Evolutionary conservation across 257 asterid species (phyloP), one percentile per base, ranked within the genome.

Genomic region (Solanum chiquidenum): DNA sequence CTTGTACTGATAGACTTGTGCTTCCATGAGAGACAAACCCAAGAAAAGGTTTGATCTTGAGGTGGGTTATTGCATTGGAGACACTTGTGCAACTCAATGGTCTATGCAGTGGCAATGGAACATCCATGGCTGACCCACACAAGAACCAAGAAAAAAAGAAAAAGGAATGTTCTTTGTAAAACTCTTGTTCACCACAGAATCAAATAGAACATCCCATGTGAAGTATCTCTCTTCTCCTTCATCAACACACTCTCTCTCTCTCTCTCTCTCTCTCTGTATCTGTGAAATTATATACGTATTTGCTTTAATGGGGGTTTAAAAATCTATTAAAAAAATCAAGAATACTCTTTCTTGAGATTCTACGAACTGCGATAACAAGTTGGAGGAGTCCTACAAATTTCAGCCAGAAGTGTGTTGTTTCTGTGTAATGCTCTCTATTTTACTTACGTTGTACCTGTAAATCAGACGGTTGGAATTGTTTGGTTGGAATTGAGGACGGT

Each of bases 11-110:
- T 49, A 87, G 75, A 86, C 76, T 58, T 23, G 94, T 80, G 89
- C 86, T 87, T 91, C 95, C 95, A 90, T 85, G 94, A 85, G 96
- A 95, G 55, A 86, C 76, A 87, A 95, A 91, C 27, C 98, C 96
- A 33, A 91, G 29, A 88, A 93, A 92, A 69, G 97, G 93, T 88
- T 91, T 93, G 89, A 92, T 92, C 95, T 92, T 93, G 89, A 88
- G 64, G 71, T 88, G 92, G 46, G 90, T 83, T 87, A 89, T 84
- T 86, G 84, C 83, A 35, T 83, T 71, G 38, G 75, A 64, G 86
- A 83, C 86, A 44, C 90, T 87, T 88, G 92, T 89, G 89, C 91
- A 91, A 34, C 92, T 86, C 89, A 89, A 79, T 46, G 95, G 92
- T 88, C 89, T 93, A 46, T 88, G 98, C 85, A 91, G 83, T 42